Evolutionary conservation across 176 grass and related monocot species (phyloP).

Genomic region (Cenchrus purpureus): DNA sequence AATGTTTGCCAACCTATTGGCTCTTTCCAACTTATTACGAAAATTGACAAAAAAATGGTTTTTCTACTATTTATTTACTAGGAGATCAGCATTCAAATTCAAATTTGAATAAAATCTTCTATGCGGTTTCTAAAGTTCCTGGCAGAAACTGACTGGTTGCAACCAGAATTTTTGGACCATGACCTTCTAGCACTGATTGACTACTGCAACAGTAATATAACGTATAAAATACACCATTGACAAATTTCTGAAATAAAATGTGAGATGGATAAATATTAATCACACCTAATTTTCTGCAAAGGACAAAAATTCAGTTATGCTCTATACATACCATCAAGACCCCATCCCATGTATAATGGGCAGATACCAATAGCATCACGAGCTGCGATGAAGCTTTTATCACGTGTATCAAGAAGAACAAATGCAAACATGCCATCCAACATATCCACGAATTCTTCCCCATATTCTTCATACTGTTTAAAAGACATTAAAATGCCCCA

Average conservation of each 20-base stretch:
- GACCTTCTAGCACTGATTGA: not conserved
- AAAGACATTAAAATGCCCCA: conserved; percentile 30
- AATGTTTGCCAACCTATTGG: conserved; percentile 1
- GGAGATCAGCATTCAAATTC: not conserved
- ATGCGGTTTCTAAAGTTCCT: not conserved
- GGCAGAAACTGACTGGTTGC: not conserved
- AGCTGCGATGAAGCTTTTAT: conserved; percentile 97
- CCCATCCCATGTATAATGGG: conserved; percentile 98
- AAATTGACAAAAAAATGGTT: not conserved
- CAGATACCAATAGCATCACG: conserved; percentile 97
- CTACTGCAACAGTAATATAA: conserved; percentile 5
- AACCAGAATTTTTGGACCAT: not conserved
- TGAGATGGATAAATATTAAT: not conserved
- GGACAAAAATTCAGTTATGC: conserved; percentile 18
- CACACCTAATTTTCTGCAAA: not conserved
- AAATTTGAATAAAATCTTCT: conserved; percentile 12
- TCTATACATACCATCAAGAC: conserved; percentile 79
- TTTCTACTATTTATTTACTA: conserved; percentile 28
- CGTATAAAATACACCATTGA: conserved; percentile 7
- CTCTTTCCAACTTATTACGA: not conserved
- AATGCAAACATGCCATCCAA: conserved; percentile 98
- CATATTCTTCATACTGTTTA: conserved; percentile 95
- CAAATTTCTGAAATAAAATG: conserved; percentile 9
- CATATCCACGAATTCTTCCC: conserved; percentile 95
- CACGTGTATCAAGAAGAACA: conserved; percentile 93